Evolutionary conservation across 2,329 filamentous ascomycete species (phyloP), one percentile per base, ranked within the genome.

Genomic region (Monilinia fructicola): DNA sequence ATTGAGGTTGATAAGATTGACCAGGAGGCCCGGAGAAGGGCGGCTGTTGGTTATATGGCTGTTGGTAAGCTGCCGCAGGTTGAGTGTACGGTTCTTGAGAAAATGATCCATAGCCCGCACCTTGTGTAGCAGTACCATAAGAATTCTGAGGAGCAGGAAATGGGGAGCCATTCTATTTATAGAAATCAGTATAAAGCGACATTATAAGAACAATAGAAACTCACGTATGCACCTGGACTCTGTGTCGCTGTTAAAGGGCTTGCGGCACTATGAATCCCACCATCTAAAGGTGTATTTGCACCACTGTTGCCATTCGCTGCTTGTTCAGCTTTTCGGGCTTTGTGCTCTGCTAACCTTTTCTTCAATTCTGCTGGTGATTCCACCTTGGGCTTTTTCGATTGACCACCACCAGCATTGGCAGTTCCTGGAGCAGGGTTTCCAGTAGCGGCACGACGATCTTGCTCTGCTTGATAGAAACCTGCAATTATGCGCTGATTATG

Each of bases 401-500:
- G 85, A 69, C 87, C 87, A 77, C 92, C 89, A 48, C 80, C 38
- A 18, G 40, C 78, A 63, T 81, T 82, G 67, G 76, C 3, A 76
- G 75, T 58, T 2, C 90, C 90, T 0, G 91, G 86, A 23, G 89
- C 85, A 3, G 91, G 91, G 75, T 97, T 97, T 46, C 93, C 94
- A 1, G 93, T 96, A 11, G 87, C 85, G 59, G 90, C 88, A 71
- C 91, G 89, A 67, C 93, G 86, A 74, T 96, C 92, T 67, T 90
- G 90, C 78, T 96, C 91, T 35, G 88, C 89, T 76, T 92, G 88
- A 78, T 96, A 94, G 78, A 90, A 97, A 78, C 90, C 89, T 73
- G 91, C 86, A 70, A 93, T 87, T 76, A 98, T 92, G 74, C 91
- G 87, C 78, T 95, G 91, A 76, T 91, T 90, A 82, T 97, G 93